These are phyloP conservation scores for Cladophialophora exuberans DNA, from an alignment of 2,329 filamentous ascomycete genomes.

Conservation along the genomic window DNA sequence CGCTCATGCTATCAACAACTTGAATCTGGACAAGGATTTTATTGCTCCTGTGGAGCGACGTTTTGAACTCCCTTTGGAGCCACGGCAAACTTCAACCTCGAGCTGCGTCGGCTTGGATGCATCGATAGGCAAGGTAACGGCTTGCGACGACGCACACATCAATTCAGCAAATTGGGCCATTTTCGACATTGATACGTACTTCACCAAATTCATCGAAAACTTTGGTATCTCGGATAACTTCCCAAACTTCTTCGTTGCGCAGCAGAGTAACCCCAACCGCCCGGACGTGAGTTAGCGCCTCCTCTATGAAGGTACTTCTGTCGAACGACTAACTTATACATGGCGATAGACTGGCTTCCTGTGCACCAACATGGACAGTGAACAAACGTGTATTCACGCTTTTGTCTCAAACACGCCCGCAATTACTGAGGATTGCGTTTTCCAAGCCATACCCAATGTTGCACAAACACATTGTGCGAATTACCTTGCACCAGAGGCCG, in stretches of 20 bases:
- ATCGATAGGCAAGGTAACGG: no score
- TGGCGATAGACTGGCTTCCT: no score
- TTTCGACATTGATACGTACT: constrained; percentile 9
- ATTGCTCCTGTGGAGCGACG: no score
- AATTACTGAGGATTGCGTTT: constrained; percentile 5
- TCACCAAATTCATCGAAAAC: constrained; percentile 1
- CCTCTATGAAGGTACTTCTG: no score
- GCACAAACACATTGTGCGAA: not conserved
- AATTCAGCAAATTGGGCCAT: not conserved
- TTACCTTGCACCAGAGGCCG: constrained; percentile 7
- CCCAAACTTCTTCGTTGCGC: constrained; percentile 5
- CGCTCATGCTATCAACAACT: no score
- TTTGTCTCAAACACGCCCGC: not conserved
- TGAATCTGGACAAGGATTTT: no score
- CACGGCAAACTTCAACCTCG: no score
- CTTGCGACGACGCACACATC: constrained; percentile 4
- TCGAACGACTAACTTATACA: no score
- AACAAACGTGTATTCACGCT: not conserved
- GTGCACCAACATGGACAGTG: not conserved
- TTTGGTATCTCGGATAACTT: constrained; percentile 7
- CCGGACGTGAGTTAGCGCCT: no score
- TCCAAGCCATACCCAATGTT: constrained; percentile 2
- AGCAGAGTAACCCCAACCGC: not conserved
- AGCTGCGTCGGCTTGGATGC: no score
- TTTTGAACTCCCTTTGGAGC: no score